Evolutionary conservation across 352 stramenopile genomes (phyloP).

Genomic region (Aphanomyces cochlioides): DNA sequence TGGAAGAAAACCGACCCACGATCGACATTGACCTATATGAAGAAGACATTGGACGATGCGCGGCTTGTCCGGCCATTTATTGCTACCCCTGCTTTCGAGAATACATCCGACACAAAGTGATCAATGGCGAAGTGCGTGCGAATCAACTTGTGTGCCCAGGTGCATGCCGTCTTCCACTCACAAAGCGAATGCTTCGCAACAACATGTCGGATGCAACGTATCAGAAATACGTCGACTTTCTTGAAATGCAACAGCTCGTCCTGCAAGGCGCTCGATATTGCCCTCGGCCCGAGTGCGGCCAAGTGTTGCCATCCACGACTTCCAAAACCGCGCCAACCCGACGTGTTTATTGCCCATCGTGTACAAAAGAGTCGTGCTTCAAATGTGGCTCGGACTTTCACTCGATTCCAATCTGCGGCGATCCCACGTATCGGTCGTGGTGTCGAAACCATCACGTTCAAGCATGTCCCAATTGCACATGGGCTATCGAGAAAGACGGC

Average conservation of each 20-base stretch:
- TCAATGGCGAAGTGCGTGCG: constrained; percentile 14
- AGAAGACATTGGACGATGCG: constrained; percentile 20
- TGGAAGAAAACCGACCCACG: constrained; percentile 14
- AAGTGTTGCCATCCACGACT: background rate
- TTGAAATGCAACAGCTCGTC: constrained; percentile 8
- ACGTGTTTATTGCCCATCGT: constrained; percentile 15
- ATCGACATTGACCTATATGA: constrained; percentile 19
- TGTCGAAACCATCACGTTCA: constrained; percentile 13
- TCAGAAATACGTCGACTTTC: constrained; percentile 28
- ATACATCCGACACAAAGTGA: constrained; percentile 22
- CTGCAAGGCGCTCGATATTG: constrained; percentile 20
- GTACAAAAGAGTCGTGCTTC: constrained; percentile 21
- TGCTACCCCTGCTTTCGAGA: constrained; percentile 19
- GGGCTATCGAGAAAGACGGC: constrained; percentile 18
- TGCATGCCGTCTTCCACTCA: constrained; percentile 12
- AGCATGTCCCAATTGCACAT: constrained; percentile 13
- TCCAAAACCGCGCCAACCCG: constrained; percentile 1
- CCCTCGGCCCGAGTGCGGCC: constrained; percentile 20
- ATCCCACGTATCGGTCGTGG: constrained; percentile 12
- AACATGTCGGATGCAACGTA: constrained; percentile 11
- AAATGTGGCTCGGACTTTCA: constrained; percentile 22
- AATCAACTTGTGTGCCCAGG: constrained; percentile 26
- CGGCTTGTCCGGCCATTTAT: constrained; percentile 3
- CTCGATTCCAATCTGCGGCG: constrained; percentile 3
- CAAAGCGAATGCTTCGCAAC: background rate